phyloP scores from a whole-genome alignment of 441 rosid genomes.

The Gossypium trilobum region DNA sequence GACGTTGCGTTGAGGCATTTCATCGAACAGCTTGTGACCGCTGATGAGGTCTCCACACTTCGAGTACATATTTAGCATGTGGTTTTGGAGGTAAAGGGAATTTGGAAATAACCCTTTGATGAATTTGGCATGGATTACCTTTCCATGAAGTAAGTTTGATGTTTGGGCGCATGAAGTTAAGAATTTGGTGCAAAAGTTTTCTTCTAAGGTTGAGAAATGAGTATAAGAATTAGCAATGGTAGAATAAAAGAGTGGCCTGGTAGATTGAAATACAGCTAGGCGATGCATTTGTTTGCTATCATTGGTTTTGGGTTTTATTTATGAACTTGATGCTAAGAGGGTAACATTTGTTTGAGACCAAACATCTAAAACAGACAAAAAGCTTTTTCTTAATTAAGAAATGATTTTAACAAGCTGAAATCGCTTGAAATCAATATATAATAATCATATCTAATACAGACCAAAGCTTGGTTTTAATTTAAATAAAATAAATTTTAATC shows the following conservation, averaged over 20 bases:
- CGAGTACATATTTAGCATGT: slow-evolving; percentile 27
- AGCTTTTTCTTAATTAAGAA: too few relatives aligned
- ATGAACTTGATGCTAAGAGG: not conserved
- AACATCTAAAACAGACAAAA: not conserved
- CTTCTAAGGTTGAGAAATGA: slow-evolving; percentile 14
- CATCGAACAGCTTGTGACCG: slow-evolving; percentile 27
- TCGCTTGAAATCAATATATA: too few relatives aligned
- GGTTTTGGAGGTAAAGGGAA: slow-evolving; percentile 29
- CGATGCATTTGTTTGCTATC: not conserved
- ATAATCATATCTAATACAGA: too few relatives aligned
- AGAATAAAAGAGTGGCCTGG: not conserved
- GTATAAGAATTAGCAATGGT: not conserved
- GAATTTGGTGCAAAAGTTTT: slow-evolving; percentile 20
- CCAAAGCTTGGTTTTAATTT: too few relatives aligned
- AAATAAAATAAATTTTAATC: too few relatives aligned
- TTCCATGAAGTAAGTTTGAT: slow-evolving; percentile 22
- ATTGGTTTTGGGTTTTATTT: not conserved
- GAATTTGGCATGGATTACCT: slow-evolving; percentile 32
- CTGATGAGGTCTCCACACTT: slow-evolving; percentile 21
- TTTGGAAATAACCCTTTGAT: slow-evolving; percentile 22
- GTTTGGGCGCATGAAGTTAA: slow-evolving; percentile 26
- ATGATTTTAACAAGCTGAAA: too few relatives aligned
- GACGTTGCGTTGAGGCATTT: slow-evolving; percentile 30
- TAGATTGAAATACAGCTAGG: not conserved
- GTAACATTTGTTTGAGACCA: not conserved